Evolutionary conservation across 2,329 filamentous ascomycete species (phyloP), one percentile per base, ranked within the genome.

Genomic region (Fusarium anguioides): DNA sequence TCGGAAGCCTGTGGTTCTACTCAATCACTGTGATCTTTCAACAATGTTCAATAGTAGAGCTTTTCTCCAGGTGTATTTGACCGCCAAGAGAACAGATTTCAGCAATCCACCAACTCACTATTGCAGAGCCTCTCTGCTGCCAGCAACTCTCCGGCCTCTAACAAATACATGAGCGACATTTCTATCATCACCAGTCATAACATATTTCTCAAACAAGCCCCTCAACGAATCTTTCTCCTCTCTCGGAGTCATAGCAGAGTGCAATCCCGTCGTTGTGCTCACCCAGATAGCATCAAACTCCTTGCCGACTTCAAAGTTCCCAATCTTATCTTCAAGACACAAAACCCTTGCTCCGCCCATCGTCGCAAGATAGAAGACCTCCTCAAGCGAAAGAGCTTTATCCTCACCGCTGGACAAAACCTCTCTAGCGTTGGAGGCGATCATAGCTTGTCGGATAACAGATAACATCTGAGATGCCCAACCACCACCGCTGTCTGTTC

Each of bases 371-470:
- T 62, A 48, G 4, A 62, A 62, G 5, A 62, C 48, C 10, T 62
- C 59, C 8, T 62, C 59, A 0, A 62, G 41, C 0, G 57, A 62
- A 24, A 62, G 59, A 12, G 59, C 57, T 15, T 37, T 62, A 14
- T 62, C 59, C 4, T 47, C n/a, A 0, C 59, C 59, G 0, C 35
- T 3, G 1, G 59, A 62, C 5, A 62, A 17, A 0, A 62, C 57
- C 0, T 62, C 59, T 1, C 36, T 21, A 3, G 59, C 57, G 11
- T 62, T 62, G 1, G 59, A 62, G 1, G 59, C 57, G 21, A 62
- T 62, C 48, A 62, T 47, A 3, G 57, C 57, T 31, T 62, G 59
- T 11, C 59, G 36, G 8, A 62, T 62, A 12, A 62, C 59, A 9
- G 48, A 11, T 7, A 62, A 2, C 48, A 62, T 62, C 3, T 61